Evolutionary conservation across 1,284 basidiomycete species (phyloP).

Genomic region (Blastosporella zonata): DNA sequence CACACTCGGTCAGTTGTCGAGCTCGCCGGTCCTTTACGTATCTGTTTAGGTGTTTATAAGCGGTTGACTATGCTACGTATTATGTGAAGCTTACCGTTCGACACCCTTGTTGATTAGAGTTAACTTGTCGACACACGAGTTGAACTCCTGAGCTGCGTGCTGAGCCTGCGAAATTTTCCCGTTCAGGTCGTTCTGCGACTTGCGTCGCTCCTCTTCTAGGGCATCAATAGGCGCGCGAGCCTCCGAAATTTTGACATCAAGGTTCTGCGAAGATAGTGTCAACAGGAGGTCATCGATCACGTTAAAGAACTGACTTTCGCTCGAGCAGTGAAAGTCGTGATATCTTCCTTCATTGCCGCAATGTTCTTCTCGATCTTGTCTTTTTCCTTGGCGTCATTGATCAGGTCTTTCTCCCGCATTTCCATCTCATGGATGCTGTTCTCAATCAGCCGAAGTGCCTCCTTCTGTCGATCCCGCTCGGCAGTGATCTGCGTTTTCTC

Average conservation of each 20-base stretch:
- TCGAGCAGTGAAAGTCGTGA: slow-evolving; percentile 38
- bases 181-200: slow-evolving; percentile 51
- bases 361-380: slow-evolving; percentile 60
- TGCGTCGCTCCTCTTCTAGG: slow-evolving; percentile 60
- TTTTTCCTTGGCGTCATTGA: slow-evolving; percentile 62
- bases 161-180: slow-evolving; percentile 52
- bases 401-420: slow-evolving; percentile 59
- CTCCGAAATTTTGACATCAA: slow-evolving; percentile 62
- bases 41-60: slow-evolving; percentile 36
- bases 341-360: slow-evolving; percentile 59
- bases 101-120: slow-evolving; percentile 58
- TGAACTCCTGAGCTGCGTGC: slow-evolving; percentile 58
- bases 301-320: slow-evolving; percentile 41
- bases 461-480: slow-evolving; percentile 69
- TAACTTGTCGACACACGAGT: slow-evolving; percentile 63
- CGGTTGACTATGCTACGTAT: not conserved
- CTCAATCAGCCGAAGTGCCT: slow-evolving; percentile 53
- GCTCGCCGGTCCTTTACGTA: slow-evolving; percentile 73
- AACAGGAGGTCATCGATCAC: slow-evolving; percentile 9
- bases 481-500: slow-evolving; percentile 57
- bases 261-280: slow-evolving; percentile 42
- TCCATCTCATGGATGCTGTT: slow-evolving; percentile 61
- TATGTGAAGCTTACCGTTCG: slow-evolving; percentile 48
- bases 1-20: slow-evolving; percentile 61
- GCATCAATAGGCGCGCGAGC: slow-evolving; percentile 67